These are phyloP conservation scores for Colletotrichum scovillei DNA, from an alignment of 2,329 filamentous ascomycete genomes.

Conservation along the genomic window DNA sequence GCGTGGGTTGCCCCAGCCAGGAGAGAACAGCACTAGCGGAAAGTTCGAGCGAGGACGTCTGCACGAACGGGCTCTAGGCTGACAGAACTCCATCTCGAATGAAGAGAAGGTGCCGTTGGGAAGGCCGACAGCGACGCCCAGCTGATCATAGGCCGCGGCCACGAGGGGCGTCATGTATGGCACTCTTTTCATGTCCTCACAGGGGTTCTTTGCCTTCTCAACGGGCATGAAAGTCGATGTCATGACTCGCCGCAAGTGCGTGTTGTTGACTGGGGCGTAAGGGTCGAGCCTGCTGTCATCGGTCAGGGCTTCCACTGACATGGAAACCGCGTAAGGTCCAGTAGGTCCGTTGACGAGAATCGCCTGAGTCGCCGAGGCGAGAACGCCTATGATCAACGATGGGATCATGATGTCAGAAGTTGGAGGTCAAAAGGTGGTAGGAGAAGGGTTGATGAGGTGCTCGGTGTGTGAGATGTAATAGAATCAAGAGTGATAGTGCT, in stretches of 20 bases:
- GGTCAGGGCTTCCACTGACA: constrained; percentile 41
- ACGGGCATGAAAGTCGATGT: constrained; percentile 47
- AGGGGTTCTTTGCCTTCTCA: constrained; percentile 37
- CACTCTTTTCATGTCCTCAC: constrained; percentile 28
- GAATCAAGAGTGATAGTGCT: background rate
- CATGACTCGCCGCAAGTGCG: constrained; percentile 42
- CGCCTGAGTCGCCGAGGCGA: constrained; percentile 37
- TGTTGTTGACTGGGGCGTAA: constrained; percentile 39
- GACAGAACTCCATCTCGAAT: constrained; percentile 43
- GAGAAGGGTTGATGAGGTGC: background rate
- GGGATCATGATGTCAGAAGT: constrained; percentile 35
- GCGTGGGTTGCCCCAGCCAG: constrained; percentile 56
- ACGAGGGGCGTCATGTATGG: constrained; percentile 50
- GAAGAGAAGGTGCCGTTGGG: constrained; percentile 44
- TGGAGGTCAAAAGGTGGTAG: background rate
- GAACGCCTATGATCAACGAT: constrained; percentile 29
- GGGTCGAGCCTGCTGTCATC: constrained; percentile 46
- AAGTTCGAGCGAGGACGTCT: constrained; percentile 17
- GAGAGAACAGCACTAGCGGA: constrained; percentile 54
- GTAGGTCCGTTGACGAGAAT: constrained; percentile 42
- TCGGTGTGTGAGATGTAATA: no score
- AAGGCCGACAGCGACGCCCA: constrained; percentile 42
- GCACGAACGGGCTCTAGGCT: constrained; percentile 11
- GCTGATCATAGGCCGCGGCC: constrained; percentile 43
- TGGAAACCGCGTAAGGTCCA: constrained; percentile 45